phyloP scores from a whole-genome alignment of 2,329 filamentous ascomycete species.

The Beauveria bassiana region DNA sequence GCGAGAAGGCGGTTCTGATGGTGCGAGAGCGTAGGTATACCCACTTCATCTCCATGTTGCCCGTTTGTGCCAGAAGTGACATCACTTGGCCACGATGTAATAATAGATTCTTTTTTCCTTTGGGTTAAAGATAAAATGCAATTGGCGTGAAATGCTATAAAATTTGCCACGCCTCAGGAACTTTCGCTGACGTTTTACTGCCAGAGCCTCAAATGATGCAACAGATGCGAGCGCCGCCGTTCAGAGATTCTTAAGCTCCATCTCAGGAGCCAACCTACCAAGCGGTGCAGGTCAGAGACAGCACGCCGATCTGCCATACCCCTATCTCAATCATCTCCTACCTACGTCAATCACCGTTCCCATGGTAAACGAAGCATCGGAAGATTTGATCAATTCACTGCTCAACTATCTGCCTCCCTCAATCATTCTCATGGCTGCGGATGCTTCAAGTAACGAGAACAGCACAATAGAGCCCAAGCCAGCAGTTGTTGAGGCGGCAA shows the following conservation, averaged over 20 bases:
- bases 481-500: conserved; percentile 62
- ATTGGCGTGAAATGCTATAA: conserved; percentile 7
- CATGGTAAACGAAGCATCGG: conserved; percentile 58
- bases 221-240: conserved; percentile 71
- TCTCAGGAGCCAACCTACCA: conserved; percentile 49
- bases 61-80: conserved; percentile 4
- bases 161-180: background rate
- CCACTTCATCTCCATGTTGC: conserved; percentile 21
- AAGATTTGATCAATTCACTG: conserved; percentile 63
- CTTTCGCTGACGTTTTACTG: conserved; percentile 34
- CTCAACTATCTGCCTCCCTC: conserved; percentile 71
- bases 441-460: conserved; percentile 46
- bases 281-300: conserved; percentile 29
- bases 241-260: conserved; percentile 79
- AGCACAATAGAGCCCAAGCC: conserved; percentile 58
- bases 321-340: conserved; percentile 79
- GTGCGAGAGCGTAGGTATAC: conserved; percentile 96
- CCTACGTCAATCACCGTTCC: conserved; percentile 70
- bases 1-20: conserved; percentile 89
- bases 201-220: conserved; percentile 51
- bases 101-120: conserved; percentile 8
- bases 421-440: conserved; percentile 68
- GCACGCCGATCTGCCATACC: conserved; percentile 56
- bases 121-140: conserved; percentile 6
- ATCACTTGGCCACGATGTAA: conserved; percentile 5